These are phyloP conservation scores for Omphalotus olearius DNA, from an alignment of 1,284 basidiomycete species.

Conservation along the genomic window DNA sequence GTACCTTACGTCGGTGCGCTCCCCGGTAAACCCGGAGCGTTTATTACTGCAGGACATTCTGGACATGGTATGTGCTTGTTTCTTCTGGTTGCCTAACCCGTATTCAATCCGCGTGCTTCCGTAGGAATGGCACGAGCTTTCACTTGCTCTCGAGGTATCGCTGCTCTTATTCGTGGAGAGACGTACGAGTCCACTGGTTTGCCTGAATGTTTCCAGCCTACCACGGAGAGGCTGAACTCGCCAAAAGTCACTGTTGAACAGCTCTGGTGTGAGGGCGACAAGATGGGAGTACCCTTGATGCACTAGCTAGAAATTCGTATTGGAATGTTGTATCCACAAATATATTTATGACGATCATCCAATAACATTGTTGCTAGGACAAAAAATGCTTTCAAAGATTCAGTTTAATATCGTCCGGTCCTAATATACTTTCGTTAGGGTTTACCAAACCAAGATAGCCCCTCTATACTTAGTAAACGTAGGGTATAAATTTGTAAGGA, in stretches of 20 bases:
- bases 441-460: no score
- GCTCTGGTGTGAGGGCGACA: slow-evolving; percentile 3
- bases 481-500: slow-evolving; percentile 87
- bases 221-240: slow-evolving; percentile 15
- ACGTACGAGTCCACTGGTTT: slow-evolving; percentile 22
- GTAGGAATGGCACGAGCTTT: slow-evolving; percentile 25
- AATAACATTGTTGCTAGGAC: no score
- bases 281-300: slow-evolving; percentile 4
- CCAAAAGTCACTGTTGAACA: slow-evolving; percentile 17
- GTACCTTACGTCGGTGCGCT: slow-evolving; percentile 26
- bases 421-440: no score
- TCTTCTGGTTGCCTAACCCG: neutral
- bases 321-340: no score
- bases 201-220: slow-evolving; percentile 26
- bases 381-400: no score
- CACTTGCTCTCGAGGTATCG: slow-evolving; percentile 24
- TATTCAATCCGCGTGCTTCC: neutral
- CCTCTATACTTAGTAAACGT: slow-evolving; percentile 44
- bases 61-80: slow-evolving; percentile 20
- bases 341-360: no score
- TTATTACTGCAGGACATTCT: slow-evolving; percentile 24
- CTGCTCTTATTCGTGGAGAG: slow-evolving; percentile 19
- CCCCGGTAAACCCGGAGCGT: slow-evolving; percentile 22
- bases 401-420: no score
- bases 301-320: neutral